A percentile compares a stretch with the other conserved stretches of the same genome.
phyloP scores from a whole-genome alignment of 164 flowering plant species.

The Stephania yunnanensis region DNA sequence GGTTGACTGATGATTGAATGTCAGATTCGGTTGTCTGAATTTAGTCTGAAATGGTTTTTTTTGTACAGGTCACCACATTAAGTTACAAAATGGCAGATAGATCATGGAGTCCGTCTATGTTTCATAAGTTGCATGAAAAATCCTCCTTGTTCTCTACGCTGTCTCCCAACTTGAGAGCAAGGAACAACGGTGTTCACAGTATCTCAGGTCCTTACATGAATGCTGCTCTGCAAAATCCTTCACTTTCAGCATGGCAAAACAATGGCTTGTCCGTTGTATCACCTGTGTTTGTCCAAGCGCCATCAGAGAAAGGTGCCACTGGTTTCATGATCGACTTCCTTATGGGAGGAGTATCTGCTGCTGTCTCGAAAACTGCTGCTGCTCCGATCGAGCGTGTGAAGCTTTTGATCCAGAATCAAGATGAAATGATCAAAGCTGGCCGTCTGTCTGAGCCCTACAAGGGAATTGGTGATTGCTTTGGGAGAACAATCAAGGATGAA shows the following conservation, averaged over 20 bases:
- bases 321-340: slow-evolving; percentile 44
- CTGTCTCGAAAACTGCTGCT: slow-evolving; percentile 55
- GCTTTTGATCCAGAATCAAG: slow-evolving; percentile 52
- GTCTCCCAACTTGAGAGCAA: slow-evolving; percentile 34
- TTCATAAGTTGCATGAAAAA: slow-evolving; percentile 39
- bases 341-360: slow-evolving; percentile 58
- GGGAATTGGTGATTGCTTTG: slow-evolving; percentile 50
- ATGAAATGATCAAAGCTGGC: slow-evolving; percentile 49
- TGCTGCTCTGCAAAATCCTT: slow-evolving; percentile 29
- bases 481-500: slow-evolving; percentile 50
- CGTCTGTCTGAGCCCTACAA: slow-evolving; percentile 51
- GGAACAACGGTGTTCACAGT: slow-evolving; percentile 24
- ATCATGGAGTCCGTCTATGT: slow-evolving; percentile 38
- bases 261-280: slow-evolving; percentile 25
- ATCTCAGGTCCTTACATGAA: slow-evolving; percentile 25
- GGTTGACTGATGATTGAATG: too few species aligned
- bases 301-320: slow-evolving; percentile 31
- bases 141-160: slow-evolving; percentile 40
- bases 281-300: slow-evolving; percentile 38
- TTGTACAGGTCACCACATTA: slow-evolving; percentile 32
- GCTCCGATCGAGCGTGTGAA: slow-evolving; percentile 65
- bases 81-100: slow-evolving; percentile 51
- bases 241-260: slow-evolving; percentile 21
- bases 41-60: neutral
- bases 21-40: neutral